A percentile compares a stretch with the other conserved stretches of the same genome.
Conservation (phyloP, 2,329 filamentous ascomycete genomes). For the Ophiostoma novo-ulmi region DNA sequence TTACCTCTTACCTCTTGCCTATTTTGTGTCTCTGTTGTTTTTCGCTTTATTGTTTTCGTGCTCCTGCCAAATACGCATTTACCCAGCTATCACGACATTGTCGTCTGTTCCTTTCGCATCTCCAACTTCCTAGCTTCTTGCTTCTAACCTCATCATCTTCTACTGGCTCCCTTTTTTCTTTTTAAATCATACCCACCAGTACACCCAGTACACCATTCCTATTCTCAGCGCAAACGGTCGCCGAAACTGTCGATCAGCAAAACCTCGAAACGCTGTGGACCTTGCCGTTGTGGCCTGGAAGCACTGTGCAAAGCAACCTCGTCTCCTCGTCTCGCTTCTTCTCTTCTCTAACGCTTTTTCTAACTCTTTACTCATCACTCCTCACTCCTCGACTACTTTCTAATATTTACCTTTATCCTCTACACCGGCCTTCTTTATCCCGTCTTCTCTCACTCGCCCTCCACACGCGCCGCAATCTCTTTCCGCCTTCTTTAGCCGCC, state of each 20-base stretch:
- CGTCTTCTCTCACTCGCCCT: background rate
- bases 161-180: background rate
- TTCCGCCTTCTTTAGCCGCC: constrained; percentile 19
- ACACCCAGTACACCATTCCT: background rate
- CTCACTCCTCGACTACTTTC: background rate
- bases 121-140: background rate
- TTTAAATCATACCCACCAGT: background rate
- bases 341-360: background rate
- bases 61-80: background rate
- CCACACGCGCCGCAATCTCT: background rate
- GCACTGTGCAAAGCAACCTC: background rate
- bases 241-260: constrained; percentile 40
- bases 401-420: background rate
- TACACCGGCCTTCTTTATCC: background rate
- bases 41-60: background rate
- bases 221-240: constrained; percentile 26
- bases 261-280: constrained; percentile 35
- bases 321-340: background rate
- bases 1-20: background rate
- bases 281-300: constrained; percentile 21
- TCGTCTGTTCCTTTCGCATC: background rate
- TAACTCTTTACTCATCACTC: background rate
- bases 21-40: background rate
- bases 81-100: background rate
- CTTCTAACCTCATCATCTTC: background rate